A percentile compares a stretch with the other conserved stretches of the same genome.
Evolutionary conservation across 1,284 basidiomycete genomes (phyloP).

Genomic region (Phellopilus nigrolimitatus): DNA sequence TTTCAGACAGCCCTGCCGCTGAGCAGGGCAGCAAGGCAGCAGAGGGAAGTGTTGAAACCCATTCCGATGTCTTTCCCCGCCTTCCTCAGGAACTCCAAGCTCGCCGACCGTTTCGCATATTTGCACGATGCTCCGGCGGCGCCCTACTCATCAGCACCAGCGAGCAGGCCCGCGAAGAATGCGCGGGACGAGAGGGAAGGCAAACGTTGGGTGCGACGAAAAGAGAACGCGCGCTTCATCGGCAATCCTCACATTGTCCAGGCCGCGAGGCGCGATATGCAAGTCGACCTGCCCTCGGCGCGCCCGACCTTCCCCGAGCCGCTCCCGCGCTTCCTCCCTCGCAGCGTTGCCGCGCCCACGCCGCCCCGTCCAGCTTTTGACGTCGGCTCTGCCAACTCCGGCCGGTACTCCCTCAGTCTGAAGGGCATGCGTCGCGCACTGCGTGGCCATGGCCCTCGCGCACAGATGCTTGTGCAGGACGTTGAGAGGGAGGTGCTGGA

Average conservation of each 20-base stretch:
- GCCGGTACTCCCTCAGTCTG: conserved; percentile 68
- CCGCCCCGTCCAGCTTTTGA: conserved; percentile 38
- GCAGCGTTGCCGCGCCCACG: conserved; percentile 50
- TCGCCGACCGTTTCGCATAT: conserved; percentile 49
- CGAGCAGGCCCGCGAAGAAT: conserved; percentile 30
- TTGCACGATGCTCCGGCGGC: conserved; percentile 29
- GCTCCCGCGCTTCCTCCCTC: conserved; percentile 61
- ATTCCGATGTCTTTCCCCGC: conserved; percentile 66
- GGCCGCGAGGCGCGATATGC: conserved; percentile 54
- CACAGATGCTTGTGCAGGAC: conserved; percentile 55
- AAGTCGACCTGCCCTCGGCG: conserved; percentile 38
- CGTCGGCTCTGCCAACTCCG: conserved; percentile 57
- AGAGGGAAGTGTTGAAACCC: conserved; percentile 26
- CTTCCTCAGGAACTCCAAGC: conserved; percentile 53
- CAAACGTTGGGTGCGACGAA: conserved; percentile 68
- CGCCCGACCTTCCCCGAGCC: conserved; percentile 69
- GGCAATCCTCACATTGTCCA: conserved; percentile 65
- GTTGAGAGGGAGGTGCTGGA: conserved; percentile 58
- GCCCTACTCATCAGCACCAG: conserved; percentile 19
- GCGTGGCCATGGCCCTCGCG: conserved; percentile 53
- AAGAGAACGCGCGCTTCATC: conserved; percentile 69
- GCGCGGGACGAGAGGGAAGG: conserved; percentile 59
- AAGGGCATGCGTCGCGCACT: conserved; percentile 68
- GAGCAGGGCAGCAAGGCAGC: not conserved
- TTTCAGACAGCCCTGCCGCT: not conserved